Evolutionary conservation across 129 eudicot genomes (phyloP).

Genomic region (Pulicaria dysenterica): DNA sequence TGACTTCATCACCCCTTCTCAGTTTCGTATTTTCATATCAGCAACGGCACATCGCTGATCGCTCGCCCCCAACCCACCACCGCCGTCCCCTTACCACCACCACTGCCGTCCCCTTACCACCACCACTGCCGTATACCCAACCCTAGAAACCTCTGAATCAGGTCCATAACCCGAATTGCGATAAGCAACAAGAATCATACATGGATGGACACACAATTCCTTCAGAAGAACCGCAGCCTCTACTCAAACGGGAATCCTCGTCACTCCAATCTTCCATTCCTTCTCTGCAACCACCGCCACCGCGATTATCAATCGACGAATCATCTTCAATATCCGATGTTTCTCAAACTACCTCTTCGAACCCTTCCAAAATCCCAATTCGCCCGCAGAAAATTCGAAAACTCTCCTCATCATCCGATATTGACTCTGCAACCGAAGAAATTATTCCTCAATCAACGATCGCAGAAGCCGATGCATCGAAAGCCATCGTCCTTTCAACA

Average conservation of each 20-base stretch:
- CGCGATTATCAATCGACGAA: conserved; percentile 17
- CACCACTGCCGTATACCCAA: conserved; percentile 8
- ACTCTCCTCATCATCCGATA: conserved; percentile 44
- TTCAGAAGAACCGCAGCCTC: conserved; percentile 24
- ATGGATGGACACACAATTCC: conserved; percentile 53
- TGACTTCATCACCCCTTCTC: too few species aligned
- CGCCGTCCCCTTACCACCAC: conserved; percentile 7
- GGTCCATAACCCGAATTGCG: not conserved
- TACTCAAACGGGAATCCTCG: conserved; percentile 33
- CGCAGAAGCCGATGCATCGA: conserved; percentile 42
- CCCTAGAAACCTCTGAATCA: conserved; percentile 5
- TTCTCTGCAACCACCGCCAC: conserved; percentile 31
- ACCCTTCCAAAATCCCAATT: conserved; percentile 84
- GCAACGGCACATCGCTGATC: too few species aligned
- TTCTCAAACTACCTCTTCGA: conserved; percentile 38
- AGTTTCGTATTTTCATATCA: too few species aligned
- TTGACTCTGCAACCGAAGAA: not conserved
- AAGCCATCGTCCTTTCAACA: conserved; percentile 26
- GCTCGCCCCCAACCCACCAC: conserved; percentile 4
- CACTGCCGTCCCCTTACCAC: conserved; percentile 11
- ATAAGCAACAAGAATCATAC: not conserved
- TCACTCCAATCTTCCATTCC: conserved; percentile 32
- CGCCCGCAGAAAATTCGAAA: conserved; percentile 89
- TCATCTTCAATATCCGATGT: conserved; percentile 23
- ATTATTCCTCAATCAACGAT: conserved; percentile 13